phyloP scores from a whole-genome alignment of 1,139 yeast genomes.

The Petasospora fabianii region DNA sequence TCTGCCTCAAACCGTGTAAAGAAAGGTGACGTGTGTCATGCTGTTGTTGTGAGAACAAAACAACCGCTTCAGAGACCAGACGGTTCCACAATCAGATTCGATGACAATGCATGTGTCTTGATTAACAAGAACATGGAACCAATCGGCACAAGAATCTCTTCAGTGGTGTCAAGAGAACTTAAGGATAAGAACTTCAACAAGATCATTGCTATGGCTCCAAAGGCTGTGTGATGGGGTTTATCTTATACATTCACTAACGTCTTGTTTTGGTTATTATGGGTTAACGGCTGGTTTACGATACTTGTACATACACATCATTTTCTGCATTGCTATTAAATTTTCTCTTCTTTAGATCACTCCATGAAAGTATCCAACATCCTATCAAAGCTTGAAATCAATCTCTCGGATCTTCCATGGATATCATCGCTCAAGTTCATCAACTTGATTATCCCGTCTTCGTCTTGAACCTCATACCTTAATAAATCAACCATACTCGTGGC shows the following conservation, averaged over 20 bases:
- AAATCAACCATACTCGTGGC: conserved; percentile 18
- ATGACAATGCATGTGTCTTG: conserved; percentile 95
- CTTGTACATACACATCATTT: conserved; percentile 9
- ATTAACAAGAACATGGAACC: conserved; percentile 89
- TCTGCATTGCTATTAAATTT: not conserved
- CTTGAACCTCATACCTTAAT: conserved; percentile 14
- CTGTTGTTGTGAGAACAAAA: conserved; percentile 90
- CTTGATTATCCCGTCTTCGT: conserved; percentile 9
- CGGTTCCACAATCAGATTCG: conserved; percentile 83
- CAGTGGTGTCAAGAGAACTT: conserved; percentile 90
- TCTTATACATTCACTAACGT: not conserved
- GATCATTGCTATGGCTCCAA: conserved; percentile 87
- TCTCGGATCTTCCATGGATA: conserved; percentile 7
- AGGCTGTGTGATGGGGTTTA: conserved; percentile 39
- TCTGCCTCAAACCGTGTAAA: conserved; percentile 77
- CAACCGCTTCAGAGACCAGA: conserved; percentile 83
- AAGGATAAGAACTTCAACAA: conserved; percentile 81
- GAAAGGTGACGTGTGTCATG: conserved; percentile 94
- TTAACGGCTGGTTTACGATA: conserved; percentile 9
- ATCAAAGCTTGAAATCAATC: conserved; percentile 4
- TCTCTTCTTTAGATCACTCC: not conserved
- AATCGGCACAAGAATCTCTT: conserved; percentile 87
- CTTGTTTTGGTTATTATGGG: conserved; percentile 1
- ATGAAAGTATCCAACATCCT: conserved; percentile 3
- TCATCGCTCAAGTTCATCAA: conserved; percentile 13